Evolutionary conservation across 2,329 filamentous ascomycete species (phyloP).

Genomic region (Penicillium vulpinum): DNA sequence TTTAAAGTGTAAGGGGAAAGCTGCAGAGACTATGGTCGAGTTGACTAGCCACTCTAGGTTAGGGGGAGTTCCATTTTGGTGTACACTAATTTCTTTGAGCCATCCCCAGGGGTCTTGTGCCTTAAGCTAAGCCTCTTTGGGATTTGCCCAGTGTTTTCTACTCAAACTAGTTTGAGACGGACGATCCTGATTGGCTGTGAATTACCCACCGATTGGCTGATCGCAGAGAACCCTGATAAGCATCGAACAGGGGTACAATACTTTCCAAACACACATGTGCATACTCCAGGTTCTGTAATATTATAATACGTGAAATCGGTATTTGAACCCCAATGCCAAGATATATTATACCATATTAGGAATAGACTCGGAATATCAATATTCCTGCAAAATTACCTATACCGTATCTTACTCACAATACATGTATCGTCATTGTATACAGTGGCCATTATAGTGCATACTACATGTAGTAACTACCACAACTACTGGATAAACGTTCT

Average conservation of each 20-base stretch:
- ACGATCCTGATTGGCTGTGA: background rate
- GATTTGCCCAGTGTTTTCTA: background rate
- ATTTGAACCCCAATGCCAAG: background rate
- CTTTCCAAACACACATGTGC: no score
- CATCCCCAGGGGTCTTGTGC: conserved; percentile 16
- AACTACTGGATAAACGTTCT: no score
- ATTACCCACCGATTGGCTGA: background rate
- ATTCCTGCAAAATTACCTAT: background rate
- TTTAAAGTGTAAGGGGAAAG: conserved; percentile 19
- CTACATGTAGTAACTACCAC: no score
- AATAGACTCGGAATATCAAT: background rate
- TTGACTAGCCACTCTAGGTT: conserved; percentile 7
- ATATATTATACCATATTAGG: background rate
- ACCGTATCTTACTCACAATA: background rate
- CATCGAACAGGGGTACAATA: background rate
- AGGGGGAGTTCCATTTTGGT: background rate
- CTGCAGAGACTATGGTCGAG: conserved; percentile 14
- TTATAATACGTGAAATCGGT: no score
- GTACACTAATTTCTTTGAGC: conserved; percentile 2
- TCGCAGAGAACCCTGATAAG: background rate
- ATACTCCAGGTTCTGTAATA: background rate
- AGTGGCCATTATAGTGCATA: no score
- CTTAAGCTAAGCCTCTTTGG: conserved; percentile 10
- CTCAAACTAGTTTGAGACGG: background rate
- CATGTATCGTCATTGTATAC: no score